These are phyloP conservation scores for Mucor mucedo DNA, from an alignment of 371 early-diverging fungal species.

Conservation along the genomic window DNA sequence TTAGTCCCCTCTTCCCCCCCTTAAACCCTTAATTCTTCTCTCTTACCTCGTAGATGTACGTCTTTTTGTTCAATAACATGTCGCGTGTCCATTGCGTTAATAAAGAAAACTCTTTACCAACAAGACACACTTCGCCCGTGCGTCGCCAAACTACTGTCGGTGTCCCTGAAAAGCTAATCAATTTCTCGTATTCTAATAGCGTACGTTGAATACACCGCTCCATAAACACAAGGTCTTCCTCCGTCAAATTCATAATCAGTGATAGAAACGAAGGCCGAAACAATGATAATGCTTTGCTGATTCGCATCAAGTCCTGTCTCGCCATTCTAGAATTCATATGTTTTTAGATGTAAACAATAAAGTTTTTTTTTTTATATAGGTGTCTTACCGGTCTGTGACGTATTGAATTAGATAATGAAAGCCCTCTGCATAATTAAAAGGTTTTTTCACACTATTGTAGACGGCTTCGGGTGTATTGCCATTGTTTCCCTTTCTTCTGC, in stretches of 20 bases:
- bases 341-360: slow-evolving; percentile 43
- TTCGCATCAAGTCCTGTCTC: slow-evolving; percentile 83
- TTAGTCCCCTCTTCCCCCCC: no score
- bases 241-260: slow-evolving; percentile 87
- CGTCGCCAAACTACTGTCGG: slow-evolving; percentile 95
- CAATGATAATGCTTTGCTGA: slow-evolving; percentile 83
- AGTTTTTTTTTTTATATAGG: no score
- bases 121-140: slow-evolving; percentile 90
- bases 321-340: slow-evolving; percentile 67
- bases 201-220: slow-evolving; percentile 93
- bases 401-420: slow-evolving; percentile 85
- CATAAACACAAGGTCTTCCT: slow-evolving; percentile 91
- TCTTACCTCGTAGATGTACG: slow-evolving; percentile 69
- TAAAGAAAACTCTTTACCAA: slow-evolving; percentile 91
- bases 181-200: slow-evolving; percentile 62
- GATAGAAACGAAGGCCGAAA: slow-evolving; percentile 94
- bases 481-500: slow-evolving; percentile 39
- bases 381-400: slow-evolving; percentile 56
- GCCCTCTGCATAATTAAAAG: slow-evolving; percentile 89
- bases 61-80: slow-evolving; percentile 74
- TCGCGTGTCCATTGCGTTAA: slow-evolving; percentile 89
- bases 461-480: slow-evolving; percentile 56
- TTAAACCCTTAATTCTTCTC: no score
- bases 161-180: slow-evolving; percentile 87
- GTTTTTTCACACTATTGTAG: slow-evolving; percentile 73